These are phyloP conservation scores for Hypoxylon sp. DNA, from an alignment of 2,329 filamentous ascomycete species.

Conservation along the genomic window DNA sequence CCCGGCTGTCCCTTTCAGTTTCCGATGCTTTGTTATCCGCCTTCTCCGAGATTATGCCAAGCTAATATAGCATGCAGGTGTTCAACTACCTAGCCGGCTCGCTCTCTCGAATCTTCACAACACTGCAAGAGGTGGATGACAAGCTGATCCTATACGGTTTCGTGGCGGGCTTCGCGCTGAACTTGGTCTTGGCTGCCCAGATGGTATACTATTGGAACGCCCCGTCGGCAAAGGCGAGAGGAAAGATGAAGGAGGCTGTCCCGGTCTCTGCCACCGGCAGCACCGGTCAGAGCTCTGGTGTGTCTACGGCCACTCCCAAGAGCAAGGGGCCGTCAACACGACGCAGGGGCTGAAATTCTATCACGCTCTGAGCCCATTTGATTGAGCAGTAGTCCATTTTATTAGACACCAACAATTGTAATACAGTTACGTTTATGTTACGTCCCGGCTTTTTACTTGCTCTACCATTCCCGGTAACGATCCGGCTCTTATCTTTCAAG, in stretches of 20 bases:
- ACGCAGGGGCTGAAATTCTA: conserved; percentile 56
- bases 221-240: conserved; percentile 62
- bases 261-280: conserved; percentile 42
- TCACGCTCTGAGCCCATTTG: conserved; percentile 17
- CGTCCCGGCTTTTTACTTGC: conserved; percentile 22
- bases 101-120: conserved; percentile 96
- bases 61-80: conserved; percentile 71
- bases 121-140: conserved; percentile 96
- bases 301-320: conserved; percentile 54
- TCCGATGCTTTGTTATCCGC: not conserved
- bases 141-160: conserved; percentile 96
- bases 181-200: conserved; percentile 86
- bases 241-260: conserved; percentile 58
- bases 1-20: not conserved
- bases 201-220: conserved; percentile 98
- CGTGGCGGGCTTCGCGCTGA: conserved; percentile 90
- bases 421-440: conserved; percentile 40
- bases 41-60: conserved; percentile 2
- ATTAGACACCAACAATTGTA: conserved; percentile 37
- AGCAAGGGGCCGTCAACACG: conserved; percentile 61
- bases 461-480: conserved; percentile 32
- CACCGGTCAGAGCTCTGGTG: conserved; percentile 46
- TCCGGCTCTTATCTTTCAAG: conserved; percentile 40
- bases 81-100: conserved; percentile 98
- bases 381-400: conserved; percentile 27